phyloP scores from a whole-genome alignment of 495 filamentous ascomycete species.

The Aspergillus kassunensis region DNA sequence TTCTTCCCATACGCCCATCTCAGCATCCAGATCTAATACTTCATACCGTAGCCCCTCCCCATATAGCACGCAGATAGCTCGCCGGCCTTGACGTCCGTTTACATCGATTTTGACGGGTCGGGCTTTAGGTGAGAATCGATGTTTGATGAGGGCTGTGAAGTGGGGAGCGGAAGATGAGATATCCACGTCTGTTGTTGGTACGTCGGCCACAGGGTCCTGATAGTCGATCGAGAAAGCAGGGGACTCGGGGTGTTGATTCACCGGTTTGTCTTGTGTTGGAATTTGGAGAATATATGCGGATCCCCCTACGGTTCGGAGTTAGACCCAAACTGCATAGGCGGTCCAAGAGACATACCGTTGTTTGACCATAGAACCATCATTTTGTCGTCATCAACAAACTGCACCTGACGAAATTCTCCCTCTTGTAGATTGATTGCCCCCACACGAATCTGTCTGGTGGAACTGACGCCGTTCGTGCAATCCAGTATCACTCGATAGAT shows the following conservation, averaged over 20 bases:
- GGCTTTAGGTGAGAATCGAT: conserved; percentile 37
- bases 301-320: conserved; percentile 14
- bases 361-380: conserved; percentile 48
- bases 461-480: conserved; percentile 54
- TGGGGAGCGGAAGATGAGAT: conserved; percentile 14
- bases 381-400: conserved; percentile 53
- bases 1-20: conserved; percentile 24
- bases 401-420: conserved; percentile 47
- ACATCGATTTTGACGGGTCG: conserved; percentile 46
- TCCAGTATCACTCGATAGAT: conserved; percentile 47
- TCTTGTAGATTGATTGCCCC: conserved; percentile 38
- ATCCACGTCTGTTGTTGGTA: conserved; percentile 21
- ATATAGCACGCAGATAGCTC: conserved; percentile 54
- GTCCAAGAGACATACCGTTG: no score
- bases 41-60: conserved; percentile 53
- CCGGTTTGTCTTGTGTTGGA: no score
- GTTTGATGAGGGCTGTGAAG: conserved; percentile 22
- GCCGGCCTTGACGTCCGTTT: conserved; percentile 50
- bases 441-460: conserved; percentile 38
- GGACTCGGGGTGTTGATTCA: no score
- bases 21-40: conserved; percentile 53
- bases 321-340: no score
- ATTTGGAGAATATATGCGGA: conserved; percentile 37
- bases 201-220: conserved; percentile 18
- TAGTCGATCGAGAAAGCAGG: conserved; percentile 11